phyloP scores from a whole-genome alignment of 1,284 basidiomycete species.

The Vanrija pseudolonga region DNA sequence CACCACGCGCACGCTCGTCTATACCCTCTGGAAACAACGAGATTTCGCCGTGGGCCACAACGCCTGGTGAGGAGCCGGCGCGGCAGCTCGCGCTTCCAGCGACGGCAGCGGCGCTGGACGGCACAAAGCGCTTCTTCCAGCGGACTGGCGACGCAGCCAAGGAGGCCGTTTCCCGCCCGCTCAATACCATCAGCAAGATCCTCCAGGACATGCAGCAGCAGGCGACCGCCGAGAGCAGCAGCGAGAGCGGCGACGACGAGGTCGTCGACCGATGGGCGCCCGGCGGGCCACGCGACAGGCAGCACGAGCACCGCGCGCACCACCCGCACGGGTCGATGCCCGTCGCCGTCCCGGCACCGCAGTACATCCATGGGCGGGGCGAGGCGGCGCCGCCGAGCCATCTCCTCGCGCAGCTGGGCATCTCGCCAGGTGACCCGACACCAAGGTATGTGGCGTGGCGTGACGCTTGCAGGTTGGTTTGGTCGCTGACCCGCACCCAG shows the following conservation, averaged over 20 bases:
- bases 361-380: neutral
- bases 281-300: slow-evolving; percentile 2
- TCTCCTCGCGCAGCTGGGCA: slow-evolving; percentile 16
- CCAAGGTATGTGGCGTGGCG: too few species aligned
- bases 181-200: slow-evolving; percentile 80
- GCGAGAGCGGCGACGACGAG: slow-evolving; percentile 23
- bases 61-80: slow-evolving; percentile 75
- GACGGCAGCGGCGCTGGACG: slow-evolving; percentile 62
- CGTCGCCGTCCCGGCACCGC: neutral
- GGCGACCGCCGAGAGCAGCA: slow-evolving; percentile 19
- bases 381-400: slow-evolving; percentile 11
- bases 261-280: neutral
- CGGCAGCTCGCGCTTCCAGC: slow-evolving; percentile 65
- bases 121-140: slow-evolving; percentile 71
- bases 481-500: too few species aligned
- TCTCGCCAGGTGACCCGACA: slow-evolving; percentile 6
- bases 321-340: neutral
- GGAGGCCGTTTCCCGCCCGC: slow-evolving; percentile 73
- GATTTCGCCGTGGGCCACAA: slow-evolving; percentile 39
- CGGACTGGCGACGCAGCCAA: slow-evolving; percentile 68
- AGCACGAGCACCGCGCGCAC: neutral
- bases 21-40: slow-evolving; percentile 14
- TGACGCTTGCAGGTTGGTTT: too few species aligned
- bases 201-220: slow-evolving; percentile 60
- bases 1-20: slow-evolving; percentile 9